These are phyloP conservation scores for Mortierella sp. DNA, from an alignment of 371 early-diverging fungal species.

Conservation along the genomic window DNA sequence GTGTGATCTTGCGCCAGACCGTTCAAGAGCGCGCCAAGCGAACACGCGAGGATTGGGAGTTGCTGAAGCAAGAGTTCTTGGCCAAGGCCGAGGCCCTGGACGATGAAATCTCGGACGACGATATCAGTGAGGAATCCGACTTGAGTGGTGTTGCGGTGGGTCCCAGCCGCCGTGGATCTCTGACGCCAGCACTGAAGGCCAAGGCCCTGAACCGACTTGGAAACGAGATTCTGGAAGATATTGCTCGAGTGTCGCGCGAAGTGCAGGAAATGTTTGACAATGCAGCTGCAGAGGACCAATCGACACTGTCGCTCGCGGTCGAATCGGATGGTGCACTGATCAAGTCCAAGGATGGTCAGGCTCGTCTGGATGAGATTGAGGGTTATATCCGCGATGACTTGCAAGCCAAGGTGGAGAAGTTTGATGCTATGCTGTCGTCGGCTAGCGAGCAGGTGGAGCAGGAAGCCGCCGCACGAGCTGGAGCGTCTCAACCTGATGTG, in stretches of 20 bases:
- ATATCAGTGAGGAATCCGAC: constrained; percentile 5
- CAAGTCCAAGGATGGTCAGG: constrained; percentile 40
- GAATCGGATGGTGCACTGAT: constrained; percentile 37
- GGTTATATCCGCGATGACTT: constrained; percentile 32
- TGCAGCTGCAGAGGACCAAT: constrained; percentile 14
- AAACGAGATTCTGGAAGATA: constrained; percentile 47
- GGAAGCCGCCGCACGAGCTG: constrained; percentile 4
- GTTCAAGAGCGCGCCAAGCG: constrained; percentile 50
- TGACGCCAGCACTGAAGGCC: constrained; percentile 20
- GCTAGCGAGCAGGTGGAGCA: constrained; percentile 32
- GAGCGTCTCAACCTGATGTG: constrained; percentile 5
- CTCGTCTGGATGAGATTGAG: constrained; percentile 30
- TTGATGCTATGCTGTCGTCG: constrained; percentile 30
- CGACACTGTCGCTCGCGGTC: constrained; percentile 34
- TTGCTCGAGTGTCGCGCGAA: constrained; percentile 32
- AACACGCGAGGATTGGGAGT: constrained; percentile 51
- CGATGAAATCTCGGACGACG: constrained; percentile 27
- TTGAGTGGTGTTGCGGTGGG: background rate
- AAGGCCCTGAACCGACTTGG: constrained; percentile 37
- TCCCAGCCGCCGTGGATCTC: constrained; percentile 6
- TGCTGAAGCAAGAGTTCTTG: constrained; percentile 51
- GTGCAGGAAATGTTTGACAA: constrained; percentile 49
- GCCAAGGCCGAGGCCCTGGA: constrained; percentile 26
- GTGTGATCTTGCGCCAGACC: constrained; percentile 45
- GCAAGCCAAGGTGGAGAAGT: constrained; percentile 36